Evolutionary conservation across 805 yeast species (phyloP), one percentile per base, ranked within the genome.

Genomic region (Metschnikowia continentalis): DNA sequence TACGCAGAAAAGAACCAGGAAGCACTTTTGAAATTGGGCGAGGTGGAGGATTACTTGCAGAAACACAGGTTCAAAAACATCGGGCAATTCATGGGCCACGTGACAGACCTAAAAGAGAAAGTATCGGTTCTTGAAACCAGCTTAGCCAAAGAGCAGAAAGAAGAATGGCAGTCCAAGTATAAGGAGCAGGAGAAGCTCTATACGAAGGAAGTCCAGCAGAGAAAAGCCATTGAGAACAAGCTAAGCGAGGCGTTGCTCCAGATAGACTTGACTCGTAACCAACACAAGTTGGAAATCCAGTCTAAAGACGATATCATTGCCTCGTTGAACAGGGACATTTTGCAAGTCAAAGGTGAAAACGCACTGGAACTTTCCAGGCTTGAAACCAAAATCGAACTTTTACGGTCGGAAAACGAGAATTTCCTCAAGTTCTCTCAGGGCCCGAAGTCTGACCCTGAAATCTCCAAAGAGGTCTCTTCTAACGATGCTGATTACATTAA

Each of bases 361-460:
- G 49, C 61, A 60, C 49, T 63, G 56, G 90, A 85, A 59, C 74
- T 82, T 15, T 67, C 77, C 33, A 67, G 84, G 46, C 68, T 89
- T 32, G 96, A 90, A 62, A 77, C 77, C 17, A 82, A 83, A 52
- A 74, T 88, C 47, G 97, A 92, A 67, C 71, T 74, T 32, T 68
- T 86, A 48, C 74, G 96, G 41, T 72, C 81, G 32, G 80, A 81
- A 56, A 70, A 80, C 26, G 97, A 90, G 62, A 49, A 47, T 36
- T 56, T 56, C 33, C 42, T 52, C 42, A 52, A 44, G 45, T 47
- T 46, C 41, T 45, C 48, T 26, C 42, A 47, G 3, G 43, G 48
- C 23, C 32, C n/a, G 2, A 32, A 6, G 33, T 2, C 47, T 5
- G 35, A 23, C 11, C 11, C 7, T 32, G 44, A 38, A 43, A 7